A percentile compares a stretch with the other conserved stretches of the same genome.
These are phyloP conservation scores for Coccinonectria pachysandricola DNA, from an alignment of 2,329 filamentous ascomycete species.

Conservation along the genomic window DNA sequence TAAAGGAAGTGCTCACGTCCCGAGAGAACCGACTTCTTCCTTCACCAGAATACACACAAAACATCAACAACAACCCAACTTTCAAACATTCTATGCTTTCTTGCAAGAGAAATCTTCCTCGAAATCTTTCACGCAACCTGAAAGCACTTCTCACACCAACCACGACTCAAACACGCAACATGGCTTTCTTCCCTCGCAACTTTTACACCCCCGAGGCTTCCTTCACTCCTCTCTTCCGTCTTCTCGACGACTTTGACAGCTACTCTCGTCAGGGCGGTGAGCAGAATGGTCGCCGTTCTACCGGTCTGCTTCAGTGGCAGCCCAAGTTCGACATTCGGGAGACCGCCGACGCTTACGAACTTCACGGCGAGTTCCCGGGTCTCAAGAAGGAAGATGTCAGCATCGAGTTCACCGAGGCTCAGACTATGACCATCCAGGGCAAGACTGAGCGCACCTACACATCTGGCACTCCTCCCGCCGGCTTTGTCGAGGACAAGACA, in stretches of 20 bases:
- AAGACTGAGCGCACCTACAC: slow-evolving; percentile 55
- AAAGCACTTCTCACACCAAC: slow-evolving; percentile 14
- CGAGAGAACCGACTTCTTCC: slow-evolving; percentile 6
- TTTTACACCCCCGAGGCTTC: slow-evolving; percentile 40
- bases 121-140: slow-evolving; percentile 17
- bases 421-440: slow-evolving; percentile 63
- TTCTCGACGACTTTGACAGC: slow-evolving; percentile 53
- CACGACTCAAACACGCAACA: slow-evolving; percentile 29
- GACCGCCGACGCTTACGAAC: slow-evolving; percentile 56
- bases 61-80: slow-evolving; percentile 13
- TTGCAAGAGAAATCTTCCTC: slow-evolving; percentile 14
- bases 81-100: slow-evolving; percentile 12
- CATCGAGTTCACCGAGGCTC: slow-evolving; percentile 69
- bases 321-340: slow-evolving; percentile 75
- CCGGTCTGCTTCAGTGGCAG: slow-evolving; percentile 48
- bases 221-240: slow-evolving; percentile 52
- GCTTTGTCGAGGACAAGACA: slow-evolving; percentile 34
- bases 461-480: slow-evolving; percentile 39
- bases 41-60: slow-evolving; percentile 20
- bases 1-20: slow-evolving; percentile 19
- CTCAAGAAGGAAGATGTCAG: slow-evolving; percentile 62
- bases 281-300: slow-evolving; percentile 15
- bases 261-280: slow-evolving; percentile 38
- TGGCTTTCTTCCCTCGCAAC: slow-evolving; percentile 50
- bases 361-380: slow-evolving; percentile 71